Percentiles rank a stretch among this genome's conserved stretches.
Evolutionary conservation across 164 flowering plant species (phyloP).

Genomic region (Echeveria elegans): DNA sequence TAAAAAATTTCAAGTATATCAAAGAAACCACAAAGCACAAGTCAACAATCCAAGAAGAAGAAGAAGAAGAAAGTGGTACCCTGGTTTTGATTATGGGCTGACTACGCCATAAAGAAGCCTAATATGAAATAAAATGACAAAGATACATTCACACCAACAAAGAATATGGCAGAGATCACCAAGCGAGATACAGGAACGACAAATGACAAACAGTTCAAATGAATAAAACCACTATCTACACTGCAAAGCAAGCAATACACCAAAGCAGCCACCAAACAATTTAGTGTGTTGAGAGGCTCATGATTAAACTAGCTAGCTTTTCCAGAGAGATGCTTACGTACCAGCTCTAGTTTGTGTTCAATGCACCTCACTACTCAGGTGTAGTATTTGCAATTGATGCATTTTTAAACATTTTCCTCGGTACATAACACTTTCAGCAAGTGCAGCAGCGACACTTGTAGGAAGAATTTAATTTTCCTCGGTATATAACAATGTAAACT

Average conservation of each 20-base stretch:
- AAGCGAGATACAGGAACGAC: neutral
- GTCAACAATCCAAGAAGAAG: no score
- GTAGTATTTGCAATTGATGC: slow-evolving; percentile 52
- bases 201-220: neutral
- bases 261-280: neutral
- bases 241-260: neutral
- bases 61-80: no score
- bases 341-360: slow-evolving; percentile 67
- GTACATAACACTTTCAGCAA: slow-evolving; percentile 69
- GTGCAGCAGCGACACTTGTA: slow-evolving; percentile 71
- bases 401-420: slow-evolving; percentile 64
- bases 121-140: no score
- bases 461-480: slow-evolving; percentile 96
- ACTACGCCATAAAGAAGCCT: no score
- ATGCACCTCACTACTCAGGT: slow-evolving; percentile 51
- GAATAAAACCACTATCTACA: neutral
- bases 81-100: no score
- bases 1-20: no score
- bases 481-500: slow-evolving; percentile 78
- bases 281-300: neutral
- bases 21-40: no score
- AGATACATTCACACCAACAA: no score
- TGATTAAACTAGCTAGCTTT: neutral
- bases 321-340: slow-evolving; percentile 38
- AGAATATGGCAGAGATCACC: no score